phyloP scores from a whole-genome alignment of 257 asterid species.

The Gynochthodes officinalis region DNA sequence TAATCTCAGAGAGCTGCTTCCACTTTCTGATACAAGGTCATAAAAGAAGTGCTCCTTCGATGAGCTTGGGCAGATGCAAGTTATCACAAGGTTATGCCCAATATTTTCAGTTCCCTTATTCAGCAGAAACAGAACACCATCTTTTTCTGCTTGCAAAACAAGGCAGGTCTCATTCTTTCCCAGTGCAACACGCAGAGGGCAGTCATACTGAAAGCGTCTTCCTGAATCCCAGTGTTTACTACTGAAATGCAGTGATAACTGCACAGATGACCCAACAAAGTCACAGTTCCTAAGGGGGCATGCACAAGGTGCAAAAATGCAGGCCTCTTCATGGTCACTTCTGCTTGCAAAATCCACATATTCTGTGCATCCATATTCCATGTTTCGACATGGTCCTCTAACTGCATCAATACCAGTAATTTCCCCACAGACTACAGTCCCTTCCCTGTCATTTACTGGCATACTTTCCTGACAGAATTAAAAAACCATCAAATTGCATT shows the following conservation, averaged over 20 bases:
- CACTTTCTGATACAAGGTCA: slow-evolving; percentile 72
- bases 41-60: slow-evolving; percentile 61
- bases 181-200: slow-evolving; percentile 61
- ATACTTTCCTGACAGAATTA: slow-evolving; percentile 47
- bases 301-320: slow-evolving; percentile 65
- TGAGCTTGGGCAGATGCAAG: slow-evolving; percentile 77
- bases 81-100: slow-evolving; percentile 64
- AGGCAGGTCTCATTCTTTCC: slow-evolving; percentile 67
- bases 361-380: slow-evolving; percentile 72
- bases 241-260: slow-evolving; percentile 72
- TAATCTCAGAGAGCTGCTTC: slow-evolving; percentile 79
- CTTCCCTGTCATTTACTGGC: slow-evolving; percentile 41
- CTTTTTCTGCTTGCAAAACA: slow-evolving; percentile 83
- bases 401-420: slow-evolving; percentile 52
- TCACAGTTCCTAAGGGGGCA: slow-evolving; percentile 74
- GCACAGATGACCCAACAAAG: slow-evolving; percentile 59
- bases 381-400: slow-evolving; percentile 63
- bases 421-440: slow-evolving; percentile 47
- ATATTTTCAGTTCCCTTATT: slow-evolving; percentile 68
- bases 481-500: not conserved
- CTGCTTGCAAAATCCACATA: slow-evolving; percentile 46
- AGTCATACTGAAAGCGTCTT: slow-evolving; percentile 70
- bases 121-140: slow-evolving; percentile 70
- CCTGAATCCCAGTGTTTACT: slow-evolving; percentile 83
- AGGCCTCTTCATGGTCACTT: slow-evolving; percentile 67